These are phyloP conservation scores for Phytophthora nicotianae DNA, from an alignment of 352 stramenopile species.

Conservation along the genomic window DNA sequence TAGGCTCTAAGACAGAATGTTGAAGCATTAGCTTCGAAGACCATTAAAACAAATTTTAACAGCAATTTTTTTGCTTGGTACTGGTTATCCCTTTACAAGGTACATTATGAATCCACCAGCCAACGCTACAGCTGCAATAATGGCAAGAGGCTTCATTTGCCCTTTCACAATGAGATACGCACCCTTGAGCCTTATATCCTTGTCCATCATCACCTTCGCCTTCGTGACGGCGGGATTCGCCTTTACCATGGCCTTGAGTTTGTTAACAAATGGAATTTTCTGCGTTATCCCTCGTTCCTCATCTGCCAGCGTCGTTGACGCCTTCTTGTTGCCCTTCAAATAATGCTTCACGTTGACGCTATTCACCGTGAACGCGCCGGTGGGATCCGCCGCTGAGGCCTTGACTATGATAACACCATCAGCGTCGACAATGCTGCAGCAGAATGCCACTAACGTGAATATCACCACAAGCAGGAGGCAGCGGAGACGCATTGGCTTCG, in stretches of 20 bases:
- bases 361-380: background rate
- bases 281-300: slow-evolving; percentile 25
- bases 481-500: slow-evolving; percentile 13
- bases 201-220: slow-evolving; percentile 5
- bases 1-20: no score
- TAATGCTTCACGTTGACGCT: background rate
- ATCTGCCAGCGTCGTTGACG: background rate
- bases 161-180: slow-evolving; percentile 10
- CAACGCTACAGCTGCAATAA: slow-evolving; percentile 20
- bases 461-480: slow-evolving; percentile 20
- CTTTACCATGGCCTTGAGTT: slow-evolving; percentile 11
- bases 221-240: slow-evolving; percentile 1
- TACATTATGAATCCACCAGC: slow-evolving; percentile 23
- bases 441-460: slow-evolving; percentile 7
- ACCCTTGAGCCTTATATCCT: slow-evolving; percentile 1
- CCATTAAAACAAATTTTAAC: no score
- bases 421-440: slow-evolving; percentile 4
- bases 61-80: background rate
- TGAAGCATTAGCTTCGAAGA: no score
- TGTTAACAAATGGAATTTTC: slow-evolving; percentile 3
- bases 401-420: slow-evolving; percentile 2
- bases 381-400: background rate
- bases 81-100: slow-evolving; percentile 15
- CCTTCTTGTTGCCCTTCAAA: slow-evolving; percentile 8
- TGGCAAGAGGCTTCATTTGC: slow-evolving; percentile 13